Evolutionary conservation across 257 asterid species (phyloP).

Genomic region (Anisodus acutangulus): DNA sequence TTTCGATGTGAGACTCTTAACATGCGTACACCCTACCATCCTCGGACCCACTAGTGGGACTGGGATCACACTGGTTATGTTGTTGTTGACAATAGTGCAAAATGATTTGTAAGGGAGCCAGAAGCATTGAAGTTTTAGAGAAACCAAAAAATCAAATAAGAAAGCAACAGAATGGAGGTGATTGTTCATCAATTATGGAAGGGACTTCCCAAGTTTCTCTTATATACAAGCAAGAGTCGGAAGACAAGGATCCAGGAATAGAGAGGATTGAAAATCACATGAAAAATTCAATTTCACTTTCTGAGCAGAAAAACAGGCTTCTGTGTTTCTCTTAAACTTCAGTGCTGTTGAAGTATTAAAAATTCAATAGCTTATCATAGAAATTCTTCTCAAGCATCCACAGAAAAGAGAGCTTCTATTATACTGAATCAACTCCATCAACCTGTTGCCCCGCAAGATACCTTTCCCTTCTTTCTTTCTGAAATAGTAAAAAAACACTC

Average conservation of each 20-base stretch:
- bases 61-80: too few species aligned
- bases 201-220: neutral
- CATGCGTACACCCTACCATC: too few species aligned
- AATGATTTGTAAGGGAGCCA: too few species aligned
- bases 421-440: constrained; percentile 37
- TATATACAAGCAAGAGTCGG: constrained; percentile 20
- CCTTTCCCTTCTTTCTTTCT: constrained; percentile 50
- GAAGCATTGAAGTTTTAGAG: too few species aligned
- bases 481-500: neutral
- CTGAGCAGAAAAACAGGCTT: neutral
- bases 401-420: neutral
- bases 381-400: constrained; percentile 17
- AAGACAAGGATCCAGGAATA: neutral
- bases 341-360: too few species aligned
- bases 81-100: too few species aligned
- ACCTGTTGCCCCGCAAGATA: constrained; percentile 43
- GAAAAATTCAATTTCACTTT: neutral
- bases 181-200: constrained; percentile 23
- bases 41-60: too few species aligned
- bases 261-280: neutral
- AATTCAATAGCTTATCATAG: neutral
- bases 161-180: neutral
- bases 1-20: too few species aligned
- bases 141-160: neutral
- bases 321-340: neutral